These are phyloP conservation scores for Ambrosiella xylebori DNA, from an alignment of 2,329 filamentous ascomycete genomes.

Conservation along the genomic window DNA sequence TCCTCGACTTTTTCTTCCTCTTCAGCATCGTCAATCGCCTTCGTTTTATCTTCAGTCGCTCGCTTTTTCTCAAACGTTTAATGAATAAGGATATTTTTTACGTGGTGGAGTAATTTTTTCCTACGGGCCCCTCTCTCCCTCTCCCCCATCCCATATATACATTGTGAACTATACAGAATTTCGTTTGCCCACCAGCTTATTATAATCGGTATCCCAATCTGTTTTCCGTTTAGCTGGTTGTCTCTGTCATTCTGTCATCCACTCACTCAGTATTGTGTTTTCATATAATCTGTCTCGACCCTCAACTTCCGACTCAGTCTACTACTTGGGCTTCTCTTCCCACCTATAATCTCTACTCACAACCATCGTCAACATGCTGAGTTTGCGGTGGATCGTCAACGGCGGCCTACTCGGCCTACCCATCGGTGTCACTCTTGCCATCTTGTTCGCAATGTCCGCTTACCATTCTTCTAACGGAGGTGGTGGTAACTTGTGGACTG, in stretches of 20 bases:
- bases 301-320: background rate
- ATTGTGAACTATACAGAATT: too few relatives aligned
- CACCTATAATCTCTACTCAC: background rate
- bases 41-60: background rate
- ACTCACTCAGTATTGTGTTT: background rate
- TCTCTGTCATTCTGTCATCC: background rate
- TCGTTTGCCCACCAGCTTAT: background rate
- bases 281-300: background rate
- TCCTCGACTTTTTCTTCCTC: background rate
- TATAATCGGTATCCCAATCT: background rate
- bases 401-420: conserved; percentile 31
- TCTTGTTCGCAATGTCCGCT: conserved; percentile 32
- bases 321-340: background rate
- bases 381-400: conserved; percentile 30
- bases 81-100: conserved; percentile 23
- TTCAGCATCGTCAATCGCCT: background rate
- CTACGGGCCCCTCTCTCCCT: background rate
- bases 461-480: conserved; percentile 24
- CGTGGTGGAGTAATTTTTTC: background rate
- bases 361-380: conserved; percentile 18
- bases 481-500: conserved; percentile 27
- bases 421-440: conserved; percentile 30
- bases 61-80: conserved; percentile 21
- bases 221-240: background rate
- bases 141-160: background rate